These are phyloP conservation scores for Aspergillus saccharolyticus DNA, from an alignment of 495 filamentous ascomycete genomes.

Conservation along the genomic window DNA sequence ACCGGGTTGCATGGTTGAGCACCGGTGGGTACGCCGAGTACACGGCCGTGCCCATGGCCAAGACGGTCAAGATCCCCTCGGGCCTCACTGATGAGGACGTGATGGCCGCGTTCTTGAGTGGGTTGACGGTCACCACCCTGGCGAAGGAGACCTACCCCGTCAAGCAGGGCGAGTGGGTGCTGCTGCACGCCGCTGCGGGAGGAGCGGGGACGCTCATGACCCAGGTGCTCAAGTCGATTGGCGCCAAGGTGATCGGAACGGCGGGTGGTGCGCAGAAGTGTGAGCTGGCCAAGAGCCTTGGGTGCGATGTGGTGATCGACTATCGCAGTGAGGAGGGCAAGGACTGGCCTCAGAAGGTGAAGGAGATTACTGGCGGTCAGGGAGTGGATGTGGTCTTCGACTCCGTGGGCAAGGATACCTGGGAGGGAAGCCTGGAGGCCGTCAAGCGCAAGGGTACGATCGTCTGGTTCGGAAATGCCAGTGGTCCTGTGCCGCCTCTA, in stretches of 20 bases:
- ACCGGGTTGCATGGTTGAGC: constrained; percentile 63
- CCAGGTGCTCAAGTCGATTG: constrained; percentile 67
- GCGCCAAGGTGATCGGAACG: constrained; percentile 79
- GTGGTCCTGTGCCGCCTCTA: constrained; percentile 74
- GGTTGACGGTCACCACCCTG: constrained; percentile 79
- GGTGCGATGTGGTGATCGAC: constrained; percentile 70
- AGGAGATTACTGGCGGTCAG: constrained; percentile 62
- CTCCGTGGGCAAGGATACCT: constrained; percentile 81
- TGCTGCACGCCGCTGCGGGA: constrained; percentile 88
- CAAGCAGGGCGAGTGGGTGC: constrained; percentile 72
- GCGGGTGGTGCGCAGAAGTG: constrained; percentile 71
- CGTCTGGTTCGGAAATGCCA: constrained; percentile 84
- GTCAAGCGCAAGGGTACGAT: constrained; percentile 79
- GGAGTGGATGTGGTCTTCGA: constrained; percentile 85
- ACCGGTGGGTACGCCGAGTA: constrained; percentile 72
- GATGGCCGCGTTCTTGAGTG: constrained; percentile 71
- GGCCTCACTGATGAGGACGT: constrained; percentile 56
- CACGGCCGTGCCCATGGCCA: constrained; percentile 53
- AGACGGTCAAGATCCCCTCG: constrained; percentile 60
- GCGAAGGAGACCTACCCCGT: constrained; percentile 73
- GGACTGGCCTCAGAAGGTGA: constrained; percentile 59
- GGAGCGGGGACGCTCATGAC: constrained; percentile 77
- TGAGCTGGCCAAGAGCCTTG: constrained; percentile 58
- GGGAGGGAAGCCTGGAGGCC: constrained; percentile 75
- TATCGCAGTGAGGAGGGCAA: constrained; percentile 61